These are phyloP conservation scores for Dactylonectria macrodidyma DNA, from an alignment of 2,329 filamentous ascomycete genomes.

Conservation along the genomic window DNA sequence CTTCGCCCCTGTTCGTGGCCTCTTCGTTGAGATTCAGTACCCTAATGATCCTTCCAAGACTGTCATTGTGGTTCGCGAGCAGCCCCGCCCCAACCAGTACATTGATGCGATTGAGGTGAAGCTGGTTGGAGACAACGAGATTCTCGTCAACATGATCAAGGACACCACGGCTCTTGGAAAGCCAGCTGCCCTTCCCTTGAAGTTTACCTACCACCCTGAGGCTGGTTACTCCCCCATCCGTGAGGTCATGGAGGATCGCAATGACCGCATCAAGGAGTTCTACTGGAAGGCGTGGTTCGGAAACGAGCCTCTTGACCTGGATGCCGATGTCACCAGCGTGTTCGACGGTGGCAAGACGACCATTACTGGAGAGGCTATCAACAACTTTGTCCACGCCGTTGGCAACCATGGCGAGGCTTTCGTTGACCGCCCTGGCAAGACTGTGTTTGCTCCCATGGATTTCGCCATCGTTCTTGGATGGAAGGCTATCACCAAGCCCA, in stretches of 20 bases:
- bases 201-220: constrained; percentile 95
- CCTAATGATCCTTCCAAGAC: constrained; percentile 89
- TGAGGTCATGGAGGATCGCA: constrained; percentile 95
- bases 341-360: constrained; percentile 92
- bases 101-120: constrained; percentile 91
- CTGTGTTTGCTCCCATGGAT: constrained; percentile 97
- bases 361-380: constrained; percentile 93
- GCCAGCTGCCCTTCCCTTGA: constrained; percentile 85
- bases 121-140: constrained; percentile 81
- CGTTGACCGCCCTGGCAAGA: constrained; percentile 94
- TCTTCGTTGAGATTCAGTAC: constrained; percentile 89
- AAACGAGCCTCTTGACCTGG: constrained; percentile 85
- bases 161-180: constrained; percentile 89
- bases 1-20: constrained; percentile 86
- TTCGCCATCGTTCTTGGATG: constrained; percentile 98
- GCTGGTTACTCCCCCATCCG: constrained; percentile 97
- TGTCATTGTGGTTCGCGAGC: constrained; percentile 88
- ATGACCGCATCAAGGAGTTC: constrained; percentile 99
- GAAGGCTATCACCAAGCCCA: constrained; percentile 99
- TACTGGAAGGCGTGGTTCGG: constrained; percentile 99
- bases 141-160: constrained; percentile 92
- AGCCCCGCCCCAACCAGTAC: constrained; percentile 87
- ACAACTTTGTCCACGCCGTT: constrained; percentile 98
- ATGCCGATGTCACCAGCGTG: constrained; percentile 85
- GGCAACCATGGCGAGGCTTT: constrained; percentile 98